Conservation (phyloP, 129 eudicot genomes). For the Tagetes erecta region DNA sequence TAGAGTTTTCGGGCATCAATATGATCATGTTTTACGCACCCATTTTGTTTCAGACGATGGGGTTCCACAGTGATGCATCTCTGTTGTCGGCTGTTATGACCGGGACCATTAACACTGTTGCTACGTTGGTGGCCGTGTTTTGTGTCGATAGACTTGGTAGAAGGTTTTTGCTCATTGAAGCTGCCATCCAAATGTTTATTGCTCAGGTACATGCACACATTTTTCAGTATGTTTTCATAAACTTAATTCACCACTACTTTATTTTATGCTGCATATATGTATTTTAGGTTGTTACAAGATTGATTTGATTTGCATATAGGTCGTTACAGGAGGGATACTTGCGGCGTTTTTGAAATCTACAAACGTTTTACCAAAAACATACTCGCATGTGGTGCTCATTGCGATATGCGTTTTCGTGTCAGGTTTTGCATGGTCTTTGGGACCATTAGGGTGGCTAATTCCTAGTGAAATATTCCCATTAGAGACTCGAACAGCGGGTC, state of each 20-base stretch:
- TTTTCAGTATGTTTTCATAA: too few species aligned
- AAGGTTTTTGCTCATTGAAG: conserved; percentile 55
- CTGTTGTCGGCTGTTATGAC: conserved; percentile 59
- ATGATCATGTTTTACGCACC: conserved; percentile 80
- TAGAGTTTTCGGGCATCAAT: conserved; percentile 72
- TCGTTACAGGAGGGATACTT: conserved; percentile 43
- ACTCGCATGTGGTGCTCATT: conserved; percentile 35
- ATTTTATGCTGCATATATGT: too few species aligned
- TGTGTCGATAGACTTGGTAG: conserved; percentile 59
- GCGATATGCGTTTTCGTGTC: conserved; percentile 48
- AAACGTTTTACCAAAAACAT: conserved; percentile 28
- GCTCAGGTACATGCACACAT: conserved; percentile 39
- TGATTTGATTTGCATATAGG: conserved; percentile 19
- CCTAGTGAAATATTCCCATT: conserved; percentile 72
- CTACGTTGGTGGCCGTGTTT: conserved; percentile 54
- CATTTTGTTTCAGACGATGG: conserved; percentile 70
- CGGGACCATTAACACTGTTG: conserved; percentile 35
- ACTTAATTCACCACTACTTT: too few species aligned
- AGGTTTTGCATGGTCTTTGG: conserved; percentile 86
- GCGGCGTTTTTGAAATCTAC: conserved; percentile 37
- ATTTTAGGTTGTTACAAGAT: too few species aligned
- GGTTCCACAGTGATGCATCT: conserved; percentile 49
- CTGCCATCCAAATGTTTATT: conserved; percentile 60
- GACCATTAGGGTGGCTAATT: conserved; percentile 70
- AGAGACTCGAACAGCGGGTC: conserved; percentile 60